These are phyloP conservation scores for Cynanchum wilfordii DNA, from an alignment of 257 asterid species.

Conservation along the genomic window DNA sequence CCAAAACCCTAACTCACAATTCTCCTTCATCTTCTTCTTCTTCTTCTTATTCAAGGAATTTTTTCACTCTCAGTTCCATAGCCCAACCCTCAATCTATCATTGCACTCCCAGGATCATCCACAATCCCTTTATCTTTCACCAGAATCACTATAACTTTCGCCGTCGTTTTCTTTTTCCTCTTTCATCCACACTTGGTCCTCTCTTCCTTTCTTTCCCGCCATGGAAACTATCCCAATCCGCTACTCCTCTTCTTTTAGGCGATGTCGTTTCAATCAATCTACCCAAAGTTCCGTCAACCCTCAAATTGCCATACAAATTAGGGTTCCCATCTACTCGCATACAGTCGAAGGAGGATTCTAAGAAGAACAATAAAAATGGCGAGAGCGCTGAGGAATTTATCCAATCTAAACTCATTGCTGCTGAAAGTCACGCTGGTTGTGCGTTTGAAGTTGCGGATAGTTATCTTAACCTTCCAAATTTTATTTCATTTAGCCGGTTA, in stretches of 20 bases:
- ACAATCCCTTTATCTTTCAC: constrained; percentile 22
- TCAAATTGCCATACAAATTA: constrained; percentile 26
- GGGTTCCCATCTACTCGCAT: constrained; percentile 18
- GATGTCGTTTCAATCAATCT: constrained; percentile 42
- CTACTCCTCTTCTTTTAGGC: constrained; percentile 78
- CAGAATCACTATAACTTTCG: constrained; percentile 50
- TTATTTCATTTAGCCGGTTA: constrained; percentile 66
- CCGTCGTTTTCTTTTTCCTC: constrained; percentile 42
- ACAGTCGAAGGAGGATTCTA: constrained; percentile 13
- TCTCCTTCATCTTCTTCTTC: constrained; percentile 2
- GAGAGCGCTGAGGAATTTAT: constrained; percentile 14
- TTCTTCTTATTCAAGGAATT: constrained; percentile 28
- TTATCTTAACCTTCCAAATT: constrained; percentile 73
- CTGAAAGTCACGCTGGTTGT: constrained; percentile 21
- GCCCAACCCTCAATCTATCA: constrained; percentile 10
- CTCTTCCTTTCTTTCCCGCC: constrained; percentile 78
- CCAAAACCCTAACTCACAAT: constrained; percentile 15
- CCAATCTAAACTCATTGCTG: constrained; percentile 24
- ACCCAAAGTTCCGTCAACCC: constrained; percentile 7
- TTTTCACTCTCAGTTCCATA: constrained; percentile 37
- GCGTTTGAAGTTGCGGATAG: constrained; percentile 33
- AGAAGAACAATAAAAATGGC: constrained; percentile 1
- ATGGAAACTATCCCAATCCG: constrained; percentile 79
- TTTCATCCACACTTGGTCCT: constrained; percentile 38
- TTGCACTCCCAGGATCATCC: constrained; percentile 22